phyloP scores from a whole-genome alignment of 306 rosid species.

The Pachyrhizus erosus region DNA sequence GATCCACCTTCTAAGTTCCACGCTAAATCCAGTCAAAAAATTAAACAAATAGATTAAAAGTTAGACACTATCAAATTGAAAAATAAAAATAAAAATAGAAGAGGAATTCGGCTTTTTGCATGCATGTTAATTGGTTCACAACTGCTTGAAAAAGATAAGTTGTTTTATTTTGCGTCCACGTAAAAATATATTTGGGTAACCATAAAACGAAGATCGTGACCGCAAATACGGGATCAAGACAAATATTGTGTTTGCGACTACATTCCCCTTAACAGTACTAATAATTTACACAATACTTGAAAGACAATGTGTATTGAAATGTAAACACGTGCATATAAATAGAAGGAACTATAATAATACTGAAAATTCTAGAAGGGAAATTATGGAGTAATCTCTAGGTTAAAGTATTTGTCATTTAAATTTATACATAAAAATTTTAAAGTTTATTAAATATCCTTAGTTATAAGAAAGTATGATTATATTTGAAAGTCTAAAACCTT shows the following conservation, averaged over 20 bases:
- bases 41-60: too few relatives aligned
- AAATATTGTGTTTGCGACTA: conserved; percentile 24
- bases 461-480: too few relatives aligned
- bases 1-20: background rate
- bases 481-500: too few relatives aligned
- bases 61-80: background rate
- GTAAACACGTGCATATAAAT: background rate
- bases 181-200: background rate
- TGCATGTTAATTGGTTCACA: background rate
- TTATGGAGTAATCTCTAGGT: background rate
- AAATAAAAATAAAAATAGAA: background rate
- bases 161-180: conserved; percentile 17
- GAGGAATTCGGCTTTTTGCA: background rate
- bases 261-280: background rate
- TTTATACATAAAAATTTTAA: too few relatives aligned
- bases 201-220: conserved; percentile 10
- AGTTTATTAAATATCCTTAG: too few relatives aligned
- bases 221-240: conserved; percentile 32
- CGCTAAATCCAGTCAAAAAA: background rate
- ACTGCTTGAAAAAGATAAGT: background rate
- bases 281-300: background rate
- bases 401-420: too few relatives aligned
- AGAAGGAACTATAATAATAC: background rate
- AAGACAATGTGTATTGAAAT: background rate
- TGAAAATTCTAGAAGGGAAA: background rate